phyloP scores from a whole-genome alignment of 2,329 filamentous ascomycete genomes.

The Aspergillus chevalieri region DNA sequence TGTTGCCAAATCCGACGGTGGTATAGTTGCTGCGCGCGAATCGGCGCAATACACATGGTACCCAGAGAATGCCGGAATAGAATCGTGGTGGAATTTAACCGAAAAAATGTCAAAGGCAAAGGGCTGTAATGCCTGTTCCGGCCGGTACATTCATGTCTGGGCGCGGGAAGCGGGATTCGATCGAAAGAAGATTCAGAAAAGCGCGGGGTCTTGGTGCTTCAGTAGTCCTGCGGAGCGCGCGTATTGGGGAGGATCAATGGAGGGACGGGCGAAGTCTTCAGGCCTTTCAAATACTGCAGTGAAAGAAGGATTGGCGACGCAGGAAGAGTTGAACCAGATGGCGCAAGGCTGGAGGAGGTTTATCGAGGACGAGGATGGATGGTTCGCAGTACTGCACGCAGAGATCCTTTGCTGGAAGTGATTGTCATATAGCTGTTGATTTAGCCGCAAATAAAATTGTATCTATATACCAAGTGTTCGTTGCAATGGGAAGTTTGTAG shows the following conservation, averaged over 20 bases:
- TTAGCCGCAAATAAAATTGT: neutral
- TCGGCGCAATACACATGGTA: conserved; percentile 28
- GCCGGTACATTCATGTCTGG: conserved; percentile 28
- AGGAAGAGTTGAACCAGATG: conserved; percentile 27
- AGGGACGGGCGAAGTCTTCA: conserved; percentile 20
- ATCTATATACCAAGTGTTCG: no score
- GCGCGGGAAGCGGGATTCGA: conserved; percentile 31
- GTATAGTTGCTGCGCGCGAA: conserved; percentile 48
- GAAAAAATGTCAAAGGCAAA: conserved; percentile 15
- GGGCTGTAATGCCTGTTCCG: conserved; percentile 25
- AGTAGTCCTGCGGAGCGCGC: conserved; percentile 24
- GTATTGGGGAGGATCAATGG: conserved; percentile 34
- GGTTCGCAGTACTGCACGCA: conserved; percentile 34
- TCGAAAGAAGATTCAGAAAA: conserved; percentile 16
- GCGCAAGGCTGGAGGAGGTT: conserved; percentile 29
- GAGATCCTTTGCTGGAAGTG: conserved; percentile 34
- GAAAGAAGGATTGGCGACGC: conserved; percentile 24
- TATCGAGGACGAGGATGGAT: conserved; percentile 28
- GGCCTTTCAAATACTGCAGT: conserved; percentile 25
- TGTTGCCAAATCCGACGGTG: conserved; percentile 49
- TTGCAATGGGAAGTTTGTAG: no score
- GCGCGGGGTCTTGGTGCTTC: conserved; percentile 33
- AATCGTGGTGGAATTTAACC: conserved; percentile 18
- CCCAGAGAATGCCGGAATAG: conserved; percentile 23
- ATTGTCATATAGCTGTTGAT: neutral